Conservation (phyloP, 78 protist species). For the Pigoraptor vietnamica region DNA sequence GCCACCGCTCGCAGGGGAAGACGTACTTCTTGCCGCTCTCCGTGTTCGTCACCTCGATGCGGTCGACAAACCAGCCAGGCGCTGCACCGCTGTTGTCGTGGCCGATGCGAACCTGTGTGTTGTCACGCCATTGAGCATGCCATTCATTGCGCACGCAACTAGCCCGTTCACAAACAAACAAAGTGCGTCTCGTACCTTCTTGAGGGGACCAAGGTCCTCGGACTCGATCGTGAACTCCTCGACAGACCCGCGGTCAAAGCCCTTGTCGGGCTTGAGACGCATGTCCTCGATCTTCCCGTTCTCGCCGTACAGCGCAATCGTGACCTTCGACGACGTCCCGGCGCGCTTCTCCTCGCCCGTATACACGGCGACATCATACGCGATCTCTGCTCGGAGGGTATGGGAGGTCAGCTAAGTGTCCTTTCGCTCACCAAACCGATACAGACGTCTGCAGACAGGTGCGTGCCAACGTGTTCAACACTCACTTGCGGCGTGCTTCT, state of each 20-base stretch:
- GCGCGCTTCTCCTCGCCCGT: background rate
- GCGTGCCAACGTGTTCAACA: background rate
- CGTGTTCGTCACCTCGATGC: background rate
- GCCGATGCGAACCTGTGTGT: background rate
- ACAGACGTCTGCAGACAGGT: background rate
- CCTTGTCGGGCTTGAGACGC: background rate
- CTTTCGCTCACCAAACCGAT: no score
- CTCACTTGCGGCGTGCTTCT: background rate
- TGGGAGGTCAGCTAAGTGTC: background rate
- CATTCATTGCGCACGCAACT: no score
- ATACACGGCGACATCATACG: background rate
- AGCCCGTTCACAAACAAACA: no score
- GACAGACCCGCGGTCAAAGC: background rate
- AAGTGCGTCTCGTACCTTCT: background rate
- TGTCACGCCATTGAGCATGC: no score
- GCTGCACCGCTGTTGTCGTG: conserved; percentile 4
- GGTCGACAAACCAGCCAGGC: conserved; percentile 20
- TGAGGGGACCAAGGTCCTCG: background rate
- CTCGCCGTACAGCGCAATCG: background rate
- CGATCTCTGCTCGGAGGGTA: background rate
- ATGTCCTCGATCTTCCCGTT: background rate
- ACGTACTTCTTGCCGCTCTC: background rate
- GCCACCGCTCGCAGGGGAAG: conserved; percentile 15
- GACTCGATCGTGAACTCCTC: background rate
- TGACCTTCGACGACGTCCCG: background rate